These are phyloP conservation scores for Clavariopsis aquatica DNA, from an alignment of 495 filamentous ascomycete species.

Conservation along the genomic window DNA sequence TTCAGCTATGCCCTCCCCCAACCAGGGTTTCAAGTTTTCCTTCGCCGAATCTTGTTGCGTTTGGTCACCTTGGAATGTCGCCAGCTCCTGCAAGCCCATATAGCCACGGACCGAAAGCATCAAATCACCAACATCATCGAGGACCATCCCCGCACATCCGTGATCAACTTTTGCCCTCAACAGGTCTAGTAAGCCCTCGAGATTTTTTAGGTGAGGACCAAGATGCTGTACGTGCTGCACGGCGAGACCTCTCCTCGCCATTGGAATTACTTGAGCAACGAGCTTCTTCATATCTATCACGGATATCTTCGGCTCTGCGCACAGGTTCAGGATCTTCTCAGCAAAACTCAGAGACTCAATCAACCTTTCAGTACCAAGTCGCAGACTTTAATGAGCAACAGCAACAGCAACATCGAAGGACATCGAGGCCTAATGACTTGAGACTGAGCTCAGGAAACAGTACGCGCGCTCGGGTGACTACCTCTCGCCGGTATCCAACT, in stretches of 20 bases:
- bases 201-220: slow-evolving; percentile 19
- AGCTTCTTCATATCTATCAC: slow-evolving; percentile 14
- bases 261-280: slow-evolving; percentile 31
- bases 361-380: slow-evolving; percentile 11
- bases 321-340: neutral
- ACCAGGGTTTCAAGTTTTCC: slow-evolving; percentile 20
- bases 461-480: neutral
- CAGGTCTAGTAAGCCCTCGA: slow-evolving; percentile 16
- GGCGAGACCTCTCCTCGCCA: slow-evolving; percentile 30
- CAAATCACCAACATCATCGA: slow-evolving; percentile 3
- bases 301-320: neutral
- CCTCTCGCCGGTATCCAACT: neutral
- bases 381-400: neutral
- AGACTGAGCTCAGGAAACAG: neutral
- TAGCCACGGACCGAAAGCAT: neutral
- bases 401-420: neutral
- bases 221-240: slow-evolving; percentile 17
- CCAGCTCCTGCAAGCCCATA: slow-evolving; percentile 27
- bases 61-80: slow-evolving; percentile 18
- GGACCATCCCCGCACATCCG: neutral
- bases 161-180: neutral
- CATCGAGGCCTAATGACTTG: neutral
- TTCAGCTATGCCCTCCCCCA: slow-evolving; percentile 1
- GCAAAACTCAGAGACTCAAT: neutral
- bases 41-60: slow-evolving; percentile 14